These are phyloP conservation scores for Aegilops longissima DNA, from an alignment of 176 grass and related monocot genomes.

Conservation along the genomic window DNA sequence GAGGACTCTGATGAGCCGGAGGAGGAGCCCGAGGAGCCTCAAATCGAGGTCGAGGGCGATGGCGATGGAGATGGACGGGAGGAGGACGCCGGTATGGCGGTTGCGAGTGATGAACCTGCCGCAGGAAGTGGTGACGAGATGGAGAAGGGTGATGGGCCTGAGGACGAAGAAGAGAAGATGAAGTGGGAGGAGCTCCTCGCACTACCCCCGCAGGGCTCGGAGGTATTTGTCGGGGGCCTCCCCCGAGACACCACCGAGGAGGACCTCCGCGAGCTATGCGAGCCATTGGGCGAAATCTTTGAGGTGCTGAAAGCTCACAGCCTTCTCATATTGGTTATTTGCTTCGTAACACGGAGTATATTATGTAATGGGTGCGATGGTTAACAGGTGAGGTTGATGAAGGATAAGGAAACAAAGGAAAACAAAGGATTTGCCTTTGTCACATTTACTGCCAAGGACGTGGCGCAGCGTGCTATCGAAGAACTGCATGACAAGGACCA, in stretches of 20 bases:
- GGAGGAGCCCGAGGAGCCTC: slow-evolving; percentile 42
- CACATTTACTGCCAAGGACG: slow-evolving; percentile 58
- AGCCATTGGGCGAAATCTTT: slow-evolving; percentile 69
- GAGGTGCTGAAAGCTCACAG: slow-evolving; percentile 47
- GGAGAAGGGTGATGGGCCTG: slow-evolving; percentile 31
- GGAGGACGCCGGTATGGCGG: slow-evolving; percentile 21
- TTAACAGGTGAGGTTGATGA: slow-evolving; percentile 79
- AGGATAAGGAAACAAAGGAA: slow-evolving; percentile 91
- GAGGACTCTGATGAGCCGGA: slow-evolving; percentile 57
- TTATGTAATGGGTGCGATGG: slow-evolving; percentile 11
- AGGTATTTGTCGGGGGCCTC: slow-evolving; percentile 91
- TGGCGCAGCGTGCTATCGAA: slow-evolving; percentile 64
- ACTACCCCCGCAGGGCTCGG: slow-evolving; percentile 74
- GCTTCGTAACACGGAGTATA: neutral
- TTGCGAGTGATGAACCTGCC: neutral
- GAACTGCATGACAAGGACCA: slow-evolving; percentile 85
- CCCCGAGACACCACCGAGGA: slow-evolving; percentile 69
- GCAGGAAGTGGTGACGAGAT: slow-evolving; percentile 26
- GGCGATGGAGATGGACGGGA: neutral
- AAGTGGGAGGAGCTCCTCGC: slow-evolving; percentile 82
- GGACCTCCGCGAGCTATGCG: slow-evolving; percentile 69
- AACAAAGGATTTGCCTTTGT: slow-evolving; percentile 94
- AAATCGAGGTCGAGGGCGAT: neutral
- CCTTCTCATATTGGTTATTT: neutral
- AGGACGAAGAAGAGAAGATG: slow-evolving; percentile 72